Evolutionary conservation across 2,329 filamentous ascomycete species (phyloP).

Genomic region (Xylariaceae sp.): DNA sequence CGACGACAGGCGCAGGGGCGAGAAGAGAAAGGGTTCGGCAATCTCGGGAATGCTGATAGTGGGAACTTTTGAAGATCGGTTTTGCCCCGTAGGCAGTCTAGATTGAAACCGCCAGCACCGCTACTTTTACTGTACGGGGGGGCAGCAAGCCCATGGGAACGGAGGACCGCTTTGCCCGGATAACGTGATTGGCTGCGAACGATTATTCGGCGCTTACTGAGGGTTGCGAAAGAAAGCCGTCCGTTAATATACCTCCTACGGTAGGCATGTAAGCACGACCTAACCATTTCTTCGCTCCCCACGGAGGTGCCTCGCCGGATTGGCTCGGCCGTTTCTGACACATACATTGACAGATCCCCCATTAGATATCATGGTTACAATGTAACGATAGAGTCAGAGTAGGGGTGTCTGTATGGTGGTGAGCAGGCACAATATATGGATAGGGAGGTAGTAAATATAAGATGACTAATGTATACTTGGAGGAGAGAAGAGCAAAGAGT

Average conservation of each 20-base stretch:
- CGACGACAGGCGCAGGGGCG: slow-evolving; percentile 10
- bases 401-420: too few species aligned
- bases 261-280: background rate
- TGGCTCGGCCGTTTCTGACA: too few species aligned
- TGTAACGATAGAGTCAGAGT: too few species aligned
- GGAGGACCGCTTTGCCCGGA: background rate
- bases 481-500: too few species aligned
- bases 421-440: too few species aligned
- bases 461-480: too few species aligned
- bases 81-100: slow-evolving; percentile 8
- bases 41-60: slow-evolving; percentile 8
- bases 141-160: background rate
- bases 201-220: slow-evolving; percentile 8
- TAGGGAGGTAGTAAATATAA: too few species aligned
- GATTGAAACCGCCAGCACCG: slow-evolving; percentile 10
- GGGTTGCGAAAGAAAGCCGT: slow-evolving; percentile 1
- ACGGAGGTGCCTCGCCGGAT: background rate
- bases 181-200: slow-evolving; percentile 14
- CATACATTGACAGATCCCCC: too few species aligned
- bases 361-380: too few species aligned
- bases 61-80: background rate
- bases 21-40: slow-evolving; percentile 8
- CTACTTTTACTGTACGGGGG: slow-evolving; percentile 10
- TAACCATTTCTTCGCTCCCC: background rate
- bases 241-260: background rate